These are phyloP conservation scores for Colletotrichum endophyticum DNA, from an alignment of 2,329 filamentous ascomycete species.

Conservation along the genomic window DNA sequence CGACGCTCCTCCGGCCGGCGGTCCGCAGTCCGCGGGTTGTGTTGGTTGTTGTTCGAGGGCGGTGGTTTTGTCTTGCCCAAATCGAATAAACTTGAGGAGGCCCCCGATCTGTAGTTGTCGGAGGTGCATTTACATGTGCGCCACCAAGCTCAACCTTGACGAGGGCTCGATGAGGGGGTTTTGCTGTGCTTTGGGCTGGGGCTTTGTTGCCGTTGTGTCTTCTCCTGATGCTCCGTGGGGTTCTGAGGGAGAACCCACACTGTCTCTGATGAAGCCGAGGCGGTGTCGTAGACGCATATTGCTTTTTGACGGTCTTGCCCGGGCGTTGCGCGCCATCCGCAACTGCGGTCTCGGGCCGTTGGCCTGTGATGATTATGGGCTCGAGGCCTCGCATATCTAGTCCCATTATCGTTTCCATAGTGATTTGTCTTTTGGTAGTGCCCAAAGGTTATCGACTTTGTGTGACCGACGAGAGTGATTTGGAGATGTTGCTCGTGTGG, in stretches of 20 bases:
- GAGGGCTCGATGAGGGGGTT: background rate
- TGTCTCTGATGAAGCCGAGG: background rate
- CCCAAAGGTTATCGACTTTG: background rate
- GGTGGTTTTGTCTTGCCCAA: background rate
- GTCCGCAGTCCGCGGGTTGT: background rate
- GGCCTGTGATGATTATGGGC: background rate
- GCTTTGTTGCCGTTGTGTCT: background rate
- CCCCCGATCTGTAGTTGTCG: background rate
- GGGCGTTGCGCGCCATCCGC: background rate
- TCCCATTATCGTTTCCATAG: background rate
- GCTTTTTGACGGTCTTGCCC: background rate
- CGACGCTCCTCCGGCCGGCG: background rate
- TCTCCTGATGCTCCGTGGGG: background rate
- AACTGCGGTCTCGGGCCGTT: background rate
- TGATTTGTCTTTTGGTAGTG: background rate
- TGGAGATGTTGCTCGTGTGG: background rate
- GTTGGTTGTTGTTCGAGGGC: background rate
- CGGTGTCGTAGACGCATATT: background rate
- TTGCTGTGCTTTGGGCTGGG: background rate
- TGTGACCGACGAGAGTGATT: background rate
- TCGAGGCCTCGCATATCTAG: background rate
- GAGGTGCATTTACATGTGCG: background rate
- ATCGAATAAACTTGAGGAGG: background rate
- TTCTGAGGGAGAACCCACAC: background rate
- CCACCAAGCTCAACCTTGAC: background rate